Percentiles rank a stretch among this genome's conserved stretches.
phyloP scores from a whole-genome alignment of 352 stramenopile genomes.

The Pythium phragmiticola region DNA sequence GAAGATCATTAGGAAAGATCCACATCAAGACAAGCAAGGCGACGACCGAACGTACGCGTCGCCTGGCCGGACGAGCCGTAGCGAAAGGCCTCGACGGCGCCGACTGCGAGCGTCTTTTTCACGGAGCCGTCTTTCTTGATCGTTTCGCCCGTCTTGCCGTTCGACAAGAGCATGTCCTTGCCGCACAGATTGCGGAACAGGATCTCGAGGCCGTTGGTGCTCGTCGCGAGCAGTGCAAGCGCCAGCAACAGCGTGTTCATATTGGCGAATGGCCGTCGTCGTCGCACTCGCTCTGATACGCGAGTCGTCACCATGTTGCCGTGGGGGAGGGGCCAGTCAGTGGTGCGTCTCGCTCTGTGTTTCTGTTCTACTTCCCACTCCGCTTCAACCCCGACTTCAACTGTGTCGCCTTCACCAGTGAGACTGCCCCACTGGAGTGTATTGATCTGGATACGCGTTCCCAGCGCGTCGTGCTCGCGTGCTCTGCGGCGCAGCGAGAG shows the following conservation, averaged over 20 bases:
- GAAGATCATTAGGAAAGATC: not conserved
- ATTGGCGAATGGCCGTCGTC: conserved; percentile 13
- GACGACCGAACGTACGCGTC: conserved; percentile 17
- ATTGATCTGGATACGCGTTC: no score
- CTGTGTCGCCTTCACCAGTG: no score
- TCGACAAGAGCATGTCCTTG: conserved; percentile 34
- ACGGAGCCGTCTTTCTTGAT: conserved; percentile 24
- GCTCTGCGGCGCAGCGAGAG: no score
- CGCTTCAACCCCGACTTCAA: not conserved
- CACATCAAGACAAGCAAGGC: not conserved
- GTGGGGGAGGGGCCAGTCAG: not conserved
- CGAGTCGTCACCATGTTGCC: not conserved
- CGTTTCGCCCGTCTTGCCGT: conserved; percentile 26
- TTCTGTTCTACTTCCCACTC: not conserved
- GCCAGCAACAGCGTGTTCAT: conserved; percentile 1
- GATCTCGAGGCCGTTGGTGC: conserved; percentile 32
- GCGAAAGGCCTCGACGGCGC: conserved; percentile 19
- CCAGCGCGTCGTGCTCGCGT: no score
- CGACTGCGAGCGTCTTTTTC: conserved; percentile 26
- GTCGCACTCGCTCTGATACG: not conserved
- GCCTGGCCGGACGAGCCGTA: conserved; percentile 23
- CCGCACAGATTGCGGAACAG: conserved; percentile 43
- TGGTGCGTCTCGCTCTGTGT: not conserved
- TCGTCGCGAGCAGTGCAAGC: conserved; percentile 1
- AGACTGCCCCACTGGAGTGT: no score